Base-by-base conservation (phyloP, 73 alveolate species). In the Paramecium pentaurelia region DNA sequence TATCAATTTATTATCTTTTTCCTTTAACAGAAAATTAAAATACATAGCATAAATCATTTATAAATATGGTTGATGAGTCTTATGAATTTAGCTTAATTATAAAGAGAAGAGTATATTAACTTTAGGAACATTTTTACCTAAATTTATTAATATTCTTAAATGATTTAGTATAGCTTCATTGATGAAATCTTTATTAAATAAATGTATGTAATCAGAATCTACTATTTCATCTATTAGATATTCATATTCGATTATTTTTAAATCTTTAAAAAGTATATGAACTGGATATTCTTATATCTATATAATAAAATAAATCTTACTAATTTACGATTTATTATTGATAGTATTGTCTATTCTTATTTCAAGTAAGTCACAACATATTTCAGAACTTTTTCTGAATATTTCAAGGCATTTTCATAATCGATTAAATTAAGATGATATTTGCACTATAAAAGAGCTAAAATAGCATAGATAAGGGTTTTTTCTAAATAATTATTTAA, bases 121-220 rank as follows among this genome's bases (percentile, higher is more conserved):
- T n/a, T 73, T 73, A 11, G 87, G 87, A 12, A 73, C n/a, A 73
- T 18, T 40, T 73, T 73, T 12, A 2, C 47, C 87, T 14, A 73
- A 14, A 30, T 73, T 73, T 8, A 40, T 37, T 11, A 73, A 38
- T 11, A 73, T 73, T 20, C 37, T 40, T 4, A 73, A 8, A 37
- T 73, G 60, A 73, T 73, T 37, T 32, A 73, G 22, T 14, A 73
- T 73, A 18, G 87, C 87, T 36, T 73, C 87, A 73, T 73, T 73
- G 16, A 37, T 73, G 8, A 73, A 73, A 37, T 73, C 87, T 12
- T 73, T 73, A 36, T 73, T 40, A 40, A 73, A 37, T 22, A 73
- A 18, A 38, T 73, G 87, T 12, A 73, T 38, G 47, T 73, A 73
- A 37, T 73, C 60, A 73, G 58, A 73, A 38, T 73, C 87, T 28